A percentile compares a stretch with the other conserved stretches of the same genome.
Evolutionary conservation across 108 stramenopile genomes (phyloP).

Genomic region (Skeletonema potamos): DNA sequence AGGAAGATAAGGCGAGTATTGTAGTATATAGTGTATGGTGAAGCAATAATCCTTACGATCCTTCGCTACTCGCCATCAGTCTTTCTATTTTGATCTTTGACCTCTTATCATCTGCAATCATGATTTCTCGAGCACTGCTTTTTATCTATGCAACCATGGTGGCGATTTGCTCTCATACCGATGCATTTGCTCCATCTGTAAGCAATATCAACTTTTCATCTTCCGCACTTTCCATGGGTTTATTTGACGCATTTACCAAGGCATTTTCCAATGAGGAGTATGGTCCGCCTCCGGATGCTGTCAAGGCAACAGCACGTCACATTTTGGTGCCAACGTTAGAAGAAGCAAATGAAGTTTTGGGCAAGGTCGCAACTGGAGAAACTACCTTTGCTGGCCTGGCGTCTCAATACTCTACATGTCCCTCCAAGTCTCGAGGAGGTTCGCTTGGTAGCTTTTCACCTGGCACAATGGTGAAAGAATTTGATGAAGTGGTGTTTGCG

Average conservation of each 20-base stretch:
- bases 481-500: constrained; percentile 75
- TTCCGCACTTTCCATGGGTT: constrained; percentile 47
- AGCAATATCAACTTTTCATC: not conserved
- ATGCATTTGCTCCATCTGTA: constrained; percentile 18
- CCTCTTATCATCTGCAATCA: not conserved
- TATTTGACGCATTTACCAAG: constrained; percentile 57
- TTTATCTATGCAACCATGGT: not conserved
- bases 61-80: no score
- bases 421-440: constrained; percentile 62
- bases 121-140: not conserved
- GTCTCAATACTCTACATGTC: constrained; percentile 66
- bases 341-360: constrained; percentile 55
- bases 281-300: constrained; percentile 66
- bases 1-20: no score
- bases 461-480: constrained; percentile 83
- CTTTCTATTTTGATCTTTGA: no score
- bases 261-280: constrained; percentile 67
- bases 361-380: constrained; percentile 48
- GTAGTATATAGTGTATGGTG: no score
- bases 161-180: not conserved
- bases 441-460: constrained; percentile 71
- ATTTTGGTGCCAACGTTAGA: constrained; percentile 64
- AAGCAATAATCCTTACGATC: no score
- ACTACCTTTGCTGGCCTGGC: constrained; percentile 54
- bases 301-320: constrained; percentile 81